Conservation (phyloP, 208 protist genomes). For the Leishmania amazonensis region DNA sequence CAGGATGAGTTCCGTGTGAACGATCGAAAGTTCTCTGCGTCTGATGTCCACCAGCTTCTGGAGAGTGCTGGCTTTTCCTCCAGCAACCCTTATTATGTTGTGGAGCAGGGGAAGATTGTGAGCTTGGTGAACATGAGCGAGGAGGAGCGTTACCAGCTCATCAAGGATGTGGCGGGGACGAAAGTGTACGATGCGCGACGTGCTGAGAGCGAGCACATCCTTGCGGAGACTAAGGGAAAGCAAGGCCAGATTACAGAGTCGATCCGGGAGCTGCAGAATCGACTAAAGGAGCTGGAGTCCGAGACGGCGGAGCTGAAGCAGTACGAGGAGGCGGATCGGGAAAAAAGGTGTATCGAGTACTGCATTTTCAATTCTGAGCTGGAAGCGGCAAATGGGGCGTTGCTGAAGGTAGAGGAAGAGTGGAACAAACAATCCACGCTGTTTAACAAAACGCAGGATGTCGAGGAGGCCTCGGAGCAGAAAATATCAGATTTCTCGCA, state of each 20-base stretch:
- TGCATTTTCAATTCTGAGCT: conserved; percentile 85
- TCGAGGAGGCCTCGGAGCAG: conserved; percentile 45
- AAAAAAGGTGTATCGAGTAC: conserved; percentile 93
- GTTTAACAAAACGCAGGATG: conserved; percentile 52
- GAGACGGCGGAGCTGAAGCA: conserved; percentile 95
- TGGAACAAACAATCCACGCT: conserved; percentile 40
- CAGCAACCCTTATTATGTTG: conserved; percentile 99
- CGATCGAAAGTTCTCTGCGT: conserved; percentile 92
- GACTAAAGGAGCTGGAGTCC: conserved; percentile 94
- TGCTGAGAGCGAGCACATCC: conserved; percentile 93
- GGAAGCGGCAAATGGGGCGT: conserved; percentile 49
- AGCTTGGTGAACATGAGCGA: conserved; percentile 97
- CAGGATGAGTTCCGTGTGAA: conserved; percentile 99
- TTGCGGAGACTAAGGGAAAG: conserved; percentile 92
- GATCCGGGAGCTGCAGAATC: conserved; percentile 92
- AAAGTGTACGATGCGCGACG: conserved; percentile 97
- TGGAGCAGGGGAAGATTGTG: conserved; percentile 98
- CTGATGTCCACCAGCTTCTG: conserved; percentile 95
- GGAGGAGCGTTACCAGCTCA: conserved; percentile 94
- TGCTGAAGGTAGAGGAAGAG: conserved; percentile 61
- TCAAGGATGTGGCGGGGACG: conserved; percentile 99
- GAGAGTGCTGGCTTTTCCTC: conserved; percentile 98
- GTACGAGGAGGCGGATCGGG: conserved; percentile 92
- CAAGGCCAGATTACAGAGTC: conserved; percentile 89
- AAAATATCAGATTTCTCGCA: conserved; percentile 40